These are phyloP conservation scores for Cordyceps militaris DNA, from an alignment of 2,329 filamentous ascomycete genomes.

Conservation along the genomic window DNA sequence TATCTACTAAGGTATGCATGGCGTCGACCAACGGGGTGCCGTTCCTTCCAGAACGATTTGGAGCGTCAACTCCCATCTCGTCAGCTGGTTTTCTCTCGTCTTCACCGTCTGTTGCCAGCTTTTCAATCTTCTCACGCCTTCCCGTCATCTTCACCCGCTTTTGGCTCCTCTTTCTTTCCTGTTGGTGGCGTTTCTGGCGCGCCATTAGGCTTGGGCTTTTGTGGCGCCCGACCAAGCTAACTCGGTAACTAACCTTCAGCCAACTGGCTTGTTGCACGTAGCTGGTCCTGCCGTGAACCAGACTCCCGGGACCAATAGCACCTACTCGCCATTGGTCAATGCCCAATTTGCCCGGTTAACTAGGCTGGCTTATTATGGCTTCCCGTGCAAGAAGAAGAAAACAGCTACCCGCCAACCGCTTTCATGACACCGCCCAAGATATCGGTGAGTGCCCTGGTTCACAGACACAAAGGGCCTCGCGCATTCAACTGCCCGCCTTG, in stretches of 20 bases:
- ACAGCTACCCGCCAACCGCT: not conserved
- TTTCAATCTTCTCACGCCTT: not conserved
- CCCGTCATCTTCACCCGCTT: not conserved
- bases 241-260: not conserved
- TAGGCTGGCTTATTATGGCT: not conserved
- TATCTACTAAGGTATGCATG: not conserved
- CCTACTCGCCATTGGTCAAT: not conserved
- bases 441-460: not conserved
- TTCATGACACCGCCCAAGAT: not conserved
- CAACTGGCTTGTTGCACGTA: conserved; percentile 8
- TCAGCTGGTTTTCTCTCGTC: not conserved
- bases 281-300: conserved; percentile 1
- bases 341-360: not conserved
- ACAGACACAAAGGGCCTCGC: not conserved
- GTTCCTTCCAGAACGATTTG: conserved; percentile 5
- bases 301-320: conserved; percentile 5
- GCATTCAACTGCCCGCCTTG: not conserved
- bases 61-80: not conserved
- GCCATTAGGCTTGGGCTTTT: conserved; percentile 1
- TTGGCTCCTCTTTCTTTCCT: not conserved
- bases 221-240: not conserved
- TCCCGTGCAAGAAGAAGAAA: not conserved
- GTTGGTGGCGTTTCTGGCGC: not conserved
- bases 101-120: not conserved
- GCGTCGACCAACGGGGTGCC: not conserved